Conservation (phyloP, 306 rosid genomes). For the Cucumis hystrix region DNA sequence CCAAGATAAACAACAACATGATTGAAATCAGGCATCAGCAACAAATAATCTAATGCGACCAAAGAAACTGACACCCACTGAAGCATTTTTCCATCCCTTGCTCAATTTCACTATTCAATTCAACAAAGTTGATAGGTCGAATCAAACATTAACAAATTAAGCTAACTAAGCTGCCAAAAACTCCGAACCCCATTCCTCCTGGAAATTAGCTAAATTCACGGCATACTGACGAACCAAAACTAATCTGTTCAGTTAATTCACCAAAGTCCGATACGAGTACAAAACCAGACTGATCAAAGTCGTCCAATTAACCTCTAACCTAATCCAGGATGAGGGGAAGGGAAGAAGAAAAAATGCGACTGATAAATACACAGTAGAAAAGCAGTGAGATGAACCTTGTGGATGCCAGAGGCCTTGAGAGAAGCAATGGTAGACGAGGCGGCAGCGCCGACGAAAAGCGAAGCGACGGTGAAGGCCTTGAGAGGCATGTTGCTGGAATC, state of each 20-base stretch:
- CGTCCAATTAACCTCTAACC: neutral
- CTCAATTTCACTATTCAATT: neutral
- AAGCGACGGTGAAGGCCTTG: conserved; percentile 68
- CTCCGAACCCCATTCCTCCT: neutral
- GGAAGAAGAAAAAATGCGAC: neutral
- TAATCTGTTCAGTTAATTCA: neutral
- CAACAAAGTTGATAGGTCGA: neutral
- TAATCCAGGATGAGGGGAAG: neutral
- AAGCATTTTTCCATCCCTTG: neutral
- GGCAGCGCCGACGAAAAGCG: conserved; percentile 59
- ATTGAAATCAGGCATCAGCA: neutral
- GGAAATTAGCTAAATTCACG: neutral
- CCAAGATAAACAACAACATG: neutral
- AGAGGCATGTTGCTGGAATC: conserved; percentile 58
- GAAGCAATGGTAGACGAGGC: conserved; percentile 49
- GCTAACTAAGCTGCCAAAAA: neutral
- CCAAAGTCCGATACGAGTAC: neutral
- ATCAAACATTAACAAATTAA: neutral
- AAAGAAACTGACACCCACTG: neutral
- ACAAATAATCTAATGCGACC: neutral
- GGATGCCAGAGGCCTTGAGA: conserved; percentile 46
- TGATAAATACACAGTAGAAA: no score
- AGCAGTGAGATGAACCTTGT: conserved; percentile 24
- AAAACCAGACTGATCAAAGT: neutral
- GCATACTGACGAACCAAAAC: neutral